Evolutionary conservation across 768 basidiomycete species (phyloP).

Genomic region (Tulasnella sp.): DNA sequence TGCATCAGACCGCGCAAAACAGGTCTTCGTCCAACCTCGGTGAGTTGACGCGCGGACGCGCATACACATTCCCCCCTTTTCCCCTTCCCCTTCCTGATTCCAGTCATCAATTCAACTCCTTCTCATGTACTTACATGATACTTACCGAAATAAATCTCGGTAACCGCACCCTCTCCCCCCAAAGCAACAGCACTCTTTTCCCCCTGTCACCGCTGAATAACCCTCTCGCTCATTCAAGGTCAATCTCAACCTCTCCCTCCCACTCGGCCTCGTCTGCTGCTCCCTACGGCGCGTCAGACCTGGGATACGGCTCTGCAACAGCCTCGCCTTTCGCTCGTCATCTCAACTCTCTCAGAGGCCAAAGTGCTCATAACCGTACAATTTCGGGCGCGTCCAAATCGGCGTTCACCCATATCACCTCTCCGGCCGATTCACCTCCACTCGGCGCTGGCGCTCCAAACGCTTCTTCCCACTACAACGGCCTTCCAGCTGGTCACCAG

Average conservation of each 20-base stretch:
- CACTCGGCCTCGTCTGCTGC: not conserved
- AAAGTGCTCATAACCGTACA: conserved; percentile 2
- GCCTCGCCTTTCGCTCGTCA: not conserved
- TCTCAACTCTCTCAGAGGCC: conserved; percentile 12
- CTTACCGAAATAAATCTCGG: not conserved
- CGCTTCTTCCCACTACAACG: not conserved
- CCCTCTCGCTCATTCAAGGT: not conserved
- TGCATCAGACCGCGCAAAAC: conserved; percentile 83
- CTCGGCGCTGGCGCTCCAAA: conserved; percentile 9
- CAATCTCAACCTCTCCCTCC: conserved; percentile 4
- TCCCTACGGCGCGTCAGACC: not conserved
- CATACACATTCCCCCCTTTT: not conserved
- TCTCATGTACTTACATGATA: not conserved
- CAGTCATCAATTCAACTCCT: conserved; percentile 10
- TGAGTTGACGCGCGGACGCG: conserved; percentile 38
- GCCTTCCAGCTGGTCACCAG: not conserved
- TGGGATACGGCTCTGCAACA: not conserved
- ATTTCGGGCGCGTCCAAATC: conserved; percentile 11
- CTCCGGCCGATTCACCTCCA: conserved; percentile 21
- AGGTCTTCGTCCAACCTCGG: conserved; percentile 91
- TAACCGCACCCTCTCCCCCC: not conserved
- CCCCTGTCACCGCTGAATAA: not conserved
- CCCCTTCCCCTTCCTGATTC: not conserved
- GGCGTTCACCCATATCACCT: conserved; percentile 22
- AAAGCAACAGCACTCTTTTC: no score